Conservation (phyloP, 202 grass and related monocot genomes). For the Zoysia matrella region DNA sequence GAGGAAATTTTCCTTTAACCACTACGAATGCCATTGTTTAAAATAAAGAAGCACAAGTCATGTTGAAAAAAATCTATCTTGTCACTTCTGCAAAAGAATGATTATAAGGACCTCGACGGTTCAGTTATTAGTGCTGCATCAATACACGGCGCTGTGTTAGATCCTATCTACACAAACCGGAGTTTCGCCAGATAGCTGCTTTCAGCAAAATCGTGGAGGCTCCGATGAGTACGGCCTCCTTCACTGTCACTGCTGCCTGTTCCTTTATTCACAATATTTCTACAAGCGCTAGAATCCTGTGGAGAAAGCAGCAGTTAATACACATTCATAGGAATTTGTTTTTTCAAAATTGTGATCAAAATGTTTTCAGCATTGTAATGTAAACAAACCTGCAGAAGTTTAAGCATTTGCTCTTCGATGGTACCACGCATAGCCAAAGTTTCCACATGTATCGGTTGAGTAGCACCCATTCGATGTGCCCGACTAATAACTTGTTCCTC, state of each 20-base stretch:
- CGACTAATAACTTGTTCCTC: slow-evolving; percentile 98
- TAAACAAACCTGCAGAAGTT: slow-evolving; percentile 71
- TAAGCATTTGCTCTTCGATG: slow-evolving; percentile 96
- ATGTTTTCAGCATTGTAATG: slow-evolving; percentile 1
- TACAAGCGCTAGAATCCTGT: slow-evolving; percentile 75
- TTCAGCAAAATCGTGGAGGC: slow-evolving; percentile 92
- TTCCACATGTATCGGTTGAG: slow-evolving; percentile 86
- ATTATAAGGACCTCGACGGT: not conserved
- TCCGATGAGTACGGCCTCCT: slow-evolving; percentile 68
- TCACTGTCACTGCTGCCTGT: slow-evolving; percentile 60
- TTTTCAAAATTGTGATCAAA: not conserved
- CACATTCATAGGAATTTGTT: not conserved
- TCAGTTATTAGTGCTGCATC: slow-evolving; percentile 1
- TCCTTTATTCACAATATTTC: slow-evolving; percentile 68
- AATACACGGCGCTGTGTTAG: not conserved
- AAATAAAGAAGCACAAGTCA: not conserved
- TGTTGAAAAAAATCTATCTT: no score
- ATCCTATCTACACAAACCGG: slow-evolving; percentile 64
- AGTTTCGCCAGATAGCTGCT: slow-evolving; percentile 80
- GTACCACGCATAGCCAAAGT: slow-evolving; percentile 91
- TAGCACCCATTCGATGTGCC: slow-evolving; percentile 94
- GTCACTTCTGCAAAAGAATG: slow-evolving; percentile 28
- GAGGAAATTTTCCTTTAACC: not conserved
- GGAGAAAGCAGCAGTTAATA: not conserved
- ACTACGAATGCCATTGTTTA: not conserved